A percentile compares a stretch with the other conserved stretches of the same genome.
Conservation (phyloP, 352 stramenopile species). For the Pythium brassicae region DNA sequence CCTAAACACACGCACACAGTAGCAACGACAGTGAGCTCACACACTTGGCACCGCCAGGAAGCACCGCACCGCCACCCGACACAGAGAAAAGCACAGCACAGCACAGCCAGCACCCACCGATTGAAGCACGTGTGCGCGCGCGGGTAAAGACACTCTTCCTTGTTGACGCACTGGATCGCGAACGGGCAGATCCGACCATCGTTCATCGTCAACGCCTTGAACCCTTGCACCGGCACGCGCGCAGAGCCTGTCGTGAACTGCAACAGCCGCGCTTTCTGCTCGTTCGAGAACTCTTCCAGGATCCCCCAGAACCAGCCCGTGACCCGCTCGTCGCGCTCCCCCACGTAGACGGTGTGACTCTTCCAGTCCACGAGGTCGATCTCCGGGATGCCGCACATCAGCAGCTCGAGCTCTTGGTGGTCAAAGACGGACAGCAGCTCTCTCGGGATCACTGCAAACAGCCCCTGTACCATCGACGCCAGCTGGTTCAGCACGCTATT, state of each 20-base stretch:
- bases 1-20: slow-evolving; percentile 23
- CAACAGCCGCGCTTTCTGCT: slow-evolving; percentile 94
- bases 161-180: slow-evolving; percentile 79
- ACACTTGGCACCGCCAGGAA: background rate
- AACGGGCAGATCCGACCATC: slow-evolving; percentile 85
- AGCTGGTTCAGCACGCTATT: slow-evolving; percentile 85
- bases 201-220: slow-evolving; percentile 87
- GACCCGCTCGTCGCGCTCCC: slow-evolving; percentile 80
- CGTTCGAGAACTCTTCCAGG: slow-evolving; percentile 90
- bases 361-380: slow-evolving; percentile 97
- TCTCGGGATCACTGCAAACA: slow-evolving; percentile 95
- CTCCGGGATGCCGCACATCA: slow-evolving; percentile 97
- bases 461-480: slow-evolving; percentile 93
- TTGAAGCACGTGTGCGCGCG: slow-evolving; percentile 87
- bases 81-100: slow-evolving; percentile 9
- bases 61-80: too few relatives aligned
- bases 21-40: background rate
- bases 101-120: slow-evolving; percentile 25
- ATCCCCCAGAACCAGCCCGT: slow-evolving; percentile 98
- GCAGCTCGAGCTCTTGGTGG: slow-evolving; percentile 95
- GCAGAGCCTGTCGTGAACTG: slow-evolving; percentile 98
- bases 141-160: slow-evolving; percentile 78
- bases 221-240: slow-evolving; percentile 89
- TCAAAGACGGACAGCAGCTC: slow-evolving; percentile 96
- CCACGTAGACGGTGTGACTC: slow-evolving; percentile 95